A percentile compares a stretch with the other conserved stretches of the same genome.
phyloP scores from a whole-genome alignment of 768 basidiomycete species.

The Termitomyces sp. region DNA sequence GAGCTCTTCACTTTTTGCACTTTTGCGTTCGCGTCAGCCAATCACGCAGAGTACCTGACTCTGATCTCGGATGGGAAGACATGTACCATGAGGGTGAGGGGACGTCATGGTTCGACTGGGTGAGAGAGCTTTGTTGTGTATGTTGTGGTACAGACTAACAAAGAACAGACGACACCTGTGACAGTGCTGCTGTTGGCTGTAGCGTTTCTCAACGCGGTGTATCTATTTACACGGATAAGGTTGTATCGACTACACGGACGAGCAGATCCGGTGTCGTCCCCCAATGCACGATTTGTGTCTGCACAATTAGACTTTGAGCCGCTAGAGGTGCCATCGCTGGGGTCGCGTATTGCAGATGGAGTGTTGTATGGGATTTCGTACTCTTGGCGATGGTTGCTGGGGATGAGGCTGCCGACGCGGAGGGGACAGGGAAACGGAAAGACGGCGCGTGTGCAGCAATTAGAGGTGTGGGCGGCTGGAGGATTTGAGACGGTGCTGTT shows the following conservation, averaged over 20 bases:
- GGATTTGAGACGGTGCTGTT: slow-evolving; percentile 69
- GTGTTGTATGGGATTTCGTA: slow-evolving; percentile 52
- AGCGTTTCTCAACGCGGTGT: slow-evolving; percentile 58
- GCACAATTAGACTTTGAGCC: slow-evolving; percentile 47
- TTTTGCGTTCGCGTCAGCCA: slow-evolving; percentile 61
- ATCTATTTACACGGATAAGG: slow-evolving; percentile 67
- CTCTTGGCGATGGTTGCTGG: slow-evolving; percentile 66
- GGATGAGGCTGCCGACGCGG: slow-evolving; percentile 45
- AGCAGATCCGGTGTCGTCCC: slow-evolving; percentile 63
- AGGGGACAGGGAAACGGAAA: slow-evolving; percentile 35
- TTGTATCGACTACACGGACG: slow-evolving; percentile 66
- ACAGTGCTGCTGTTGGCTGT: slow-evolving; percentile 51
- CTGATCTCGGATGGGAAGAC: slow-evolving; percentile 77
- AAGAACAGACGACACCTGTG: slow-evolving; percentile 54
- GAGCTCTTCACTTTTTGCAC: slow-evolving; percentile 63
- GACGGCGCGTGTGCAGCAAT: slow-evolving; percentile 61
- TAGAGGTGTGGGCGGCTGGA: slow-evolving; percentile 77
- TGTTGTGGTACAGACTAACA: slow-evolving; percentile 1
- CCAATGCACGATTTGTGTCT: slow-evolving; percentile 64
- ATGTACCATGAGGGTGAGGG: slow-evolving; percentile 66
- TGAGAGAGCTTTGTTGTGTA: slow-evolving; percentile 27
- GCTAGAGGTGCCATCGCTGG: slow-evolving; percentile 40
- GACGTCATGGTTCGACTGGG: slow-evolving; percentile 80
- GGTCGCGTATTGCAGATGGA: slow-evolving; percentile 37
- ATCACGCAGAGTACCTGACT: slow-evolving; percentile 52